Evolutionary conservation across 257 asterid genomes (phyloP).

Genomic region (Solanum ossicruentum): DNA sequence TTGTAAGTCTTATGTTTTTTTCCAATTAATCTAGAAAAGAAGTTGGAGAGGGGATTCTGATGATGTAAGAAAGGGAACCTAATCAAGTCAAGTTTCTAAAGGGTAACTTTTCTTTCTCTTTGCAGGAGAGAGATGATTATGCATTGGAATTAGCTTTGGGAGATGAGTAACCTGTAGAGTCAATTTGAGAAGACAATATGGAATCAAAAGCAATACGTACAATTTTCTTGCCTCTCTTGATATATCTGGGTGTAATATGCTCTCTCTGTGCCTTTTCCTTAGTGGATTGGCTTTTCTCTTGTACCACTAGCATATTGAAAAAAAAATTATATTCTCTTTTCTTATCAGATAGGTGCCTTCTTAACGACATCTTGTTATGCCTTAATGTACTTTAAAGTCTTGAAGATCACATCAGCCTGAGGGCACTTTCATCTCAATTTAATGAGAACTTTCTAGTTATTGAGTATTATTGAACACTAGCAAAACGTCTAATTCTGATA

Average conservation of each 20-base stretch:
- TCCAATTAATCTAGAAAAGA: neutral
- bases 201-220: neutral
- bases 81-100: neutral
- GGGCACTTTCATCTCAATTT: too few relatives aligned
- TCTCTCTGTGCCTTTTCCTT: neutral
- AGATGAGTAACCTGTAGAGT: conserved; percentile 44
- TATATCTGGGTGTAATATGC: neutral
- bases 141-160: conserved; percentile 94
- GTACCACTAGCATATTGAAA: neutral
- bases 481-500: neutral
- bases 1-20: conserved; percentile 40
- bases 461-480: neutral
- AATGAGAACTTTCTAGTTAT: neutral
- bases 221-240: neutral
- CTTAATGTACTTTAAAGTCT: neutral
- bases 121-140: conserved; percentile 95
- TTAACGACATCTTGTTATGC: neutral
- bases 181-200: neutral
- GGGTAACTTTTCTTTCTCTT: neutral
- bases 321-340: neutral
- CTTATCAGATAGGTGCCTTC: neutral
- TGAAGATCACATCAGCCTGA: neutral
- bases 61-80: neutral
- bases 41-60: neutral
- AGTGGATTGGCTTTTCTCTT: neutral